Conservation (phyloP, 164 flowering plant genomes). For the Vitis vinifera region DNA sequence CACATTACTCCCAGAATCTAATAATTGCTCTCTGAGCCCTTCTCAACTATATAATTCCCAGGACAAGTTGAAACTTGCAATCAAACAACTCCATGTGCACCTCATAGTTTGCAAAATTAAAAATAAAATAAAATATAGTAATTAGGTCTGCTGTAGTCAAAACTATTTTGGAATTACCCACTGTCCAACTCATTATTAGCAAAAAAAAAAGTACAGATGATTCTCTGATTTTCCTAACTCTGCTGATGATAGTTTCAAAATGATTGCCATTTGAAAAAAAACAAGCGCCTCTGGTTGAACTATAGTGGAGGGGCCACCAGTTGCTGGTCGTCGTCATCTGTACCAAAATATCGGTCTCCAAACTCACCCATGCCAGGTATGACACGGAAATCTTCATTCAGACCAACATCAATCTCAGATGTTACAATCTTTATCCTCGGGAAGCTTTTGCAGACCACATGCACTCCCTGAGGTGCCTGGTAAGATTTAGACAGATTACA, state of each 20-base stretch:
- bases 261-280: neutral
- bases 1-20: too few species aligned
- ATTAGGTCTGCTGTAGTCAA: too few species aligned
- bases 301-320: conserved; percentile 10
- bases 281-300: neutral
- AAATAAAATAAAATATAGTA: too few species aligned
- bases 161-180: too few species aligned
- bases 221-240: too few species aligned
- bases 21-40: too few species aligned
- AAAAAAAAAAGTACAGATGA: too few species aligned
- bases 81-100: too few species aligned
- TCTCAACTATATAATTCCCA: too few species aligned
- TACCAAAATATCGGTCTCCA: conserved; percentile 97
- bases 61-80: too few species aligned
- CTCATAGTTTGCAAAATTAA: too few species aligned
- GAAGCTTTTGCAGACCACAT: conserved; percentile 82
- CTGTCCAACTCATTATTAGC: too few species aligned
- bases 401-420: conserved; percentile 82
- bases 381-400: conserved; percentile 85
- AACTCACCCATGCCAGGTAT: conserved; percentile 97
- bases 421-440: conserved; percentile 94
- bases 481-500: conserved; percentile 1
- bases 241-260: neutral
- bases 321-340: conserved; percentile 75
- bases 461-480: conserved; percentile 97